A percentile compares a stretch with the other conserved stretches of the same genome.
Evolutionary conservation across 208 protist genomes (phyloP).

Genomic region (Acanthamoeba castellanii): DNA sequence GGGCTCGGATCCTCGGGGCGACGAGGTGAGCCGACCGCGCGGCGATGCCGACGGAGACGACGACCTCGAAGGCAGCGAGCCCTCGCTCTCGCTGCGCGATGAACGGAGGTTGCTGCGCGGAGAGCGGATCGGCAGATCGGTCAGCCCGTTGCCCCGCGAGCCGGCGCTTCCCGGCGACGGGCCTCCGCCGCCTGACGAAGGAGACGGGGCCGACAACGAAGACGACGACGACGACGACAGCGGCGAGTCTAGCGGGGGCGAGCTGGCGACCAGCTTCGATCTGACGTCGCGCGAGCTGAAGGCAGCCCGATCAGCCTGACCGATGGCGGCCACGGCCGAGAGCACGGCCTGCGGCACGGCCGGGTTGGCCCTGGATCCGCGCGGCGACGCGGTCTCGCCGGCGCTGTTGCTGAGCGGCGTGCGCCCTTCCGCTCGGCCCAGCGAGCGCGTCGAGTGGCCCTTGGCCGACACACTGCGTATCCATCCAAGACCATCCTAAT

Average conservation of each 20-base stretch:
- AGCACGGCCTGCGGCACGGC: constrained; percentile 32
- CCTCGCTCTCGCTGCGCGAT: not conserved
- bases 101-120: not conserved
- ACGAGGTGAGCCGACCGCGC: not conserved
- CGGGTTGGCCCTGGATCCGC: not conserved
- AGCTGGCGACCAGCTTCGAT: not conserved
- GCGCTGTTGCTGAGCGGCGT: not conserved
- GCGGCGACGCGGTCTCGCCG: not conserved
- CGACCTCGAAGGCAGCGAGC: not conserved
- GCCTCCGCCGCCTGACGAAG: not conserved
- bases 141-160: not conserved
- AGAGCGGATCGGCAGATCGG: not conserved
- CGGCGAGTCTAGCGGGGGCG: not conserved
- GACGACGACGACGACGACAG: not conserved
- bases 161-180: not conserved
- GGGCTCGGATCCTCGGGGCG: not conserved
- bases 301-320: not conserved
- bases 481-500: not conserved
- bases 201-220: not conserved
- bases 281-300: not conserved
- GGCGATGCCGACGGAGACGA: not conserved
- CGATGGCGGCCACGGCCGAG: not conserved
- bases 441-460: not conserved
- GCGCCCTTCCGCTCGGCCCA: not conserved
- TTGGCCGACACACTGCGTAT: not conserved